phyloP scores from a whole-genome alignment of 1,139 yeast genomes.

The Kodamaea alishanica region DNA sequence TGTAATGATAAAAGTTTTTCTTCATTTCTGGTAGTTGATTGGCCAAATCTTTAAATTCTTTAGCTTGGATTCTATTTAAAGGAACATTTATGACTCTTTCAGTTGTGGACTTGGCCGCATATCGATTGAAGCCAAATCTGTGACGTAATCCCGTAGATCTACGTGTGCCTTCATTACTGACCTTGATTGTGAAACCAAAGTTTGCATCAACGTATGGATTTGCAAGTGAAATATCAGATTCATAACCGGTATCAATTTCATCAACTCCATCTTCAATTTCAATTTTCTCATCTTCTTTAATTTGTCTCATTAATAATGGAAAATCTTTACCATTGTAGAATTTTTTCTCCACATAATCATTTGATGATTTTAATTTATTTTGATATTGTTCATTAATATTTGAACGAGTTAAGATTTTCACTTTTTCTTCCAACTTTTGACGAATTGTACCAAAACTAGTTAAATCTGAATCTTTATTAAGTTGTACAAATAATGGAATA shows the following conservation, averaged over 20 bases:
- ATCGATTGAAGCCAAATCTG: constrained; percentile 8
- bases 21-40: constrained; percentile 28
- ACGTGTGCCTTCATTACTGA: constrained; percentile 12
- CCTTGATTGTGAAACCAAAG: constrained; percentile 49
- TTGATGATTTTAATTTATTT: constrained; percentile 14
- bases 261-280: constrained; percentile 10
- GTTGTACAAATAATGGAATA: constrained; percentile 67
- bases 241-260: constrained; percentile 29
- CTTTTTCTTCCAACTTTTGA: constrained; percentile 47
- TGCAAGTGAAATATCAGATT: constrained; percentile 50
- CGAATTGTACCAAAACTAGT: constrained; percentile 51
- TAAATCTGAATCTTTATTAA: constrained; percentile 48
- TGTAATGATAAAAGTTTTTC: constrained; percentile 31
- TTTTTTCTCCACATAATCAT: constrained; percentile 14
- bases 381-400: constrained; percentile 25
- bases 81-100: constrained; percentile 26
- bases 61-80: constrained; percentile 29
- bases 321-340: constrained; percentile 35
- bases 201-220: constrained; percentile 50
- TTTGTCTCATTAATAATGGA: constrained; percentile 16
- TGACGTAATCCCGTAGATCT: constrained; percentile 10
- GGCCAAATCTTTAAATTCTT: constrained; percentile 26
- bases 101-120: constrained; percentile 4
- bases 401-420: constrained; percentile 23
- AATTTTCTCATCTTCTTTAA: not conserved